Base-by-base conservation (phyloP, 257 asterid genomes). In the Galeopsis tetrahit region DNA sequence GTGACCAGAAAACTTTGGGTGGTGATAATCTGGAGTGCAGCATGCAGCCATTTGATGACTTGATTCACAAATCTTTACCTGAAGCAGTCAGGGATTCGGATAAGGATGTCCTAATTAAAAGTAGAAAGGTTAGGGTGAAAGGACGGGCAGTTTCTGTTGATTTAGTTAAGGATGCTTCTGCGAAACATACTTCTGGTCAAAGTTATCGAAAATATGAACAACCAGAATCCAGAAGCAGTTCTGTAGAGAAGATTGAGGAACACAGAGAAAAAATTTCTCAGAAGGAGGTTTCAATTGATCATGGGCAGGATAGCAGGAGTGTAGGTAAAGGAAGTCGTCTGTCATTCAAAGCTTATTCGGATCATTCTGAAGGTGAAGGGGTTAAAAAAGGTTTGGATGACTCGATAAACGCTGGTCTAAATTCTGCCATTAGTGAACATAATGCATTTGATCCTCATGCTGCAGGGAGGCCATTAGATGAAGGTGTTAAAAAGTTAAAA, bases 401-500 rank as follows among this genome's bases (percentile, higher is more conserved):
- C 44, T 46, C 59, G 65, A 68, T 48, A 76, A 84, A 80, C 73
- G 62, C 56, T 82, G 77, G 74, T 63, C 71, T 7, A 53, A 55
- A 44, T 78, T 76, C 79, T 46, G n/a, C 71, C 59, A 77, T 83
- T 57, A 75, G 69, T 69, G 83, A 72, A 70, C 81, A 64, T 13
- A 77, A 77, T 72, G 83, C 75, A 43, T 62, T 68, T 48, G 71
- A 65, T 71, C 56, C 79, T 68, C 79, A 7, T 59, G 68, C 78
- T 14, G 55, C 64, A 66, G 82, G 79, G 76, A 83, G 76, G 80
- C 63, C 75, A 14, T 57, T 84, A 63, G 43, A 63, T 69, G 85
- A 81, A 68, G 85, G 85, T 63, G 83, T 83, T 71, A 87, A 80
- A 73, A 87, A 81, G 71, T 65, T 74, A 5, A 86, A 82, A 72